Evolutionary conservation across 305 asterid genomes (phyloP).

Genomic region (Petunia hybrid): DNA sequence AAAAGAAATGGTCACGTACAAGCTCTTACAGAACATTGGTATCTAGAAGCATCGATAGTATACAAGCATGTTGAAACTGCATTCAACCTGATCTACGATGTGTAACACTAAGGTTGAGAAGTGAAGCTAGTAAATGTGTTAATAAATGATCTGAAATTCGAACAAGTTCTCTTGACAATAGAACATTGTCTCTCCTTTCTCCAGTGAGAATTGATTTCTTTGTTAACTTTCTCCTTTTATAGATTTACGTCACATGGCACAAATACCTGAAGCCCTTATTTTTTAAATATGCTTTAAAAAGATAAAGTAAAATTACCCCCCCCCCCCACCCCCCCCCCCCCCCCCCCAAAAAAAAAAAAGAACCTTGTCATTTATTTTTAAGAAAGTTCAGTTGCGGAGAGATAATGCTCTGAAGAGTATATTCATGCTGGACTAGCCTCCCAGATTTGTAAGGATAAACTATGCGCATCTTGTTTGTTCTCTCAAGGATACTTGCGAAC

Average conservation of each 20-base stretch:
- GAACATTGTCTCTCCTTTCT: not conserved
- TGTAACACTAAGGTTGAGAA: constrained; percentile 14
- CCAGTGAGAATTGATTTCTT: not conserved
- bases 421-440: too few species aligned
- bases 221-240: not conserved
- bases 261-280: not conserved
- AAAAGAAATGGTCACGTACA: constrained; percentile 21
- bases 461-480: constrained; percentile 20
- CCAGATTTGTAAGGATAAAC: constrained; percentile 10
- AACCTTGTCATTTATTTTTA: not conserved
- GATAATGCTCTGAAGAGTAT: constrained; percentile 13
- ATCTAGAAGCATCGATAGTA: constrained; percentile 23
- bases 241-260: not conserved
- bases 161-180: not conserved
- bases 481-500: constrained; percentile 19
- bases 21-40: constrained; percentile 18
- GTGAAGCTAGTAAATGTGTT: constrained; percentile 19
- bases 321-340: too few species aligned
- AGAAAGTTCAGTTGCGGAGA: not conserved
- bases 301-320: constrained; percentile 1
- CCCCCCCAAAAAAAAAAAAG: not conserved
- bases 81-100: constrained; percentile 5
- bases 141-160: constrained; percentile 3
- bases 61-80: constrained; percentile 20
- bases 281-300: not conserved